Base-by-base conservation (phyloP, 129 eudicot species). In the Gnaphalium uliginosum region DNA sequence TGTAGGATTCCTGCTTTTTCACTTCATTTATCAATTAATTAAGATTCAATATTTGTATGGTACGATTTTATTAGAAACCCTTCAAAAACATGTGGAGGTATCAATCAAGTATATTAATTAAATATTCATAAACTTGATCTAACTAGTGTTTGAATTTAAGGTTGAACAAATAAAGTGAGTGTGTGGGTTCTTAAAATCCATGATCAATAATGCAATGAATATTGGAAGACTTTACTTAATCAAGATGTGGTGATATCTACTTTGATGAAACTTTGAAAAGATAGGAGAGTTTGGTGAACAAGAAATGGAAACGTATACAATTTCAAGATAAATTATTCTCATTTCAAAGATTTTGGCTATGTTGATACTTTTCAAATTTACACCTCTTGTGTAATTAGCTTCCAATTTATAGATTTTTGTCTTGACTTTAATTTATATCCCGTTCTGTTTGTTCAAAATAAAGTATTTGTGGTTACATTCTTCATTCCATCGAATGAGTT, bases 261-360 rank as follows among this genome's bases (percentile, higher is more conserved):
- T 57, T 68, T 56, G 29, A 41, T 56, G 13, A 37, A n/a, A 30
- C 4, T 21, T 58, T 68, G 81, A 77, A 77, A 77, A 77, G 68
- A 68, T 26, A 14, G 14, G 6, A 30, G 59, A 56, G 75, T 68
- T 77, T 68, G 81, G 62, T 77, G 62, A 76, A 24, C 68, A 76
- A 76, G 14, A 37, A 9, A 54, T 75, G 46, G 24, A 64, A 64
- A 25, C 29, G 53, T 63, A 61, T 15, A 64, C 51, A 37, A 37
- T 18, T 68, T 68, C 68, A 57, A 76, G 41, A 56, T 10, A 10
- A 56, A 76, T 76, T 10, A 68, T 67, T 37, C 68, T 27, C 68
- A 11, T 54, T 69, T 77, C 61, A 54, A 39, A 39, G 14, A 9
- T 10, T 39, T 76, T 67, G 59, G 30, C 57, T 67, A 50, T 67